A percentile compares a stretch with the other conserved stretches of the same genome.
Conservation (phyloP, 805 yeast species). For the Lipomyces sp. region DNA sequence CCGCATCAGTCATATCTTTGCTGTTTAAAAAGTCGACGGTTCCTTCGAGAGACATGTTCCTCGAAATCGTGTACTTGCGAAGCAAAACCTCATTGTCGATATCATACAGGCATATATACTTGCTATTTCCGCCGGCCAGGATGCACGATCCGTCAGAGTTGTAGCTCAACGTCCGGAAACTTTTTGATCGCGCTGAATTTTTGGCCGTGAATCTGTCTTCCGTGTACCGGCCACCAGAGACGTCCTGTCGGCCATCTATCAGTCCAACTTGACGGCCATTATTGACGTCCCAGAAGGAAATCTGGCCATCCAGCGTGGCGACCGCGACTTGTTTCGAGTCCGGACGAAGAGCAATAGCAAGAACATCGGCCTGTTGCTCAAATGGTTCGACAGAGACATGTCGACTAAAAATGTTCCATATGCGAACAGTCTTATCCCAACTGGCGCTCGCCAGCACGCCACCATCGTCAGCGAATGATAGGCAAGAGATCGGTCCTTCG, state of each 20-base stretch:
- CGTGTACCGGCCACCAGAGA: conserved; percentile 80
- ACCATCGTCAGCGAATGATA: conserved; percentile 82
- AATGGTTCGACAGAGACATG: conserved; percentile 89
- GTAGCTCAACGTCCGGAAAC: conserved; percentile 78
- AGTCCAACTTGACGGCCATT: conserved; percentile 77
- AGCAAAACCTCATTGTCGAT: conserved; percentile 83
- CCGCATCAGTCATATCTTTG: conserved; percentile 83
- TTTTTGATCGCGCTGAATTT: conserved; percentile 82
- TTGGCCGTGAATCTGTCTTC: conserved; percentile 82
- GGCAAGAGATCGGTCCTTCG: conserved; percentile 90
- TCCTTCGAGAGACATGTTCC: conserved; percentile 90
- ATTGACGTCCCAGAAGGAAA: conserved; percentile 81
- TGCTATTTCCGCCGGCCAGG: conserved; percentile 92
- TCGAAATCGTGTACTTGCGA: conserved; percentile 80
- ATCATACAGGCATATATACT: conserved; percentile 89
- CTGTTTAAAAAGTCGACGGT: conserved; percentile 80
- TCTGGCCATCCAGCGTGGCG: conserved; percentile 84
- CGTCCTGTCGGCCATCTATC: conserved; percentile 85
- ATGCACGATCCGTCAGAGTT: conserved; percentile 88
- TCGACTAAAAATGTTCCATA: conserved; percentile 92
- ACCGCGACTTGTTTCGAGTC: conserved; percentile 92
- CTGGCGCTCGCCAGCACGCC: conserved; percentile 83
- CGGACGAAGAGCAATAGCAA: conserved; percentile 82
- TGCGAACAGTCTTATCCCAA: conserved; percentile 93
- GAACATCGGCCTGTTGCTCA: conserved; percentile 80